Evolutionary conservation across 768 basidiomycete species (phyloP), one percentile per base, ranked within the genome.

Genomic region (Pulveroboletus ravenelii): DNA sequence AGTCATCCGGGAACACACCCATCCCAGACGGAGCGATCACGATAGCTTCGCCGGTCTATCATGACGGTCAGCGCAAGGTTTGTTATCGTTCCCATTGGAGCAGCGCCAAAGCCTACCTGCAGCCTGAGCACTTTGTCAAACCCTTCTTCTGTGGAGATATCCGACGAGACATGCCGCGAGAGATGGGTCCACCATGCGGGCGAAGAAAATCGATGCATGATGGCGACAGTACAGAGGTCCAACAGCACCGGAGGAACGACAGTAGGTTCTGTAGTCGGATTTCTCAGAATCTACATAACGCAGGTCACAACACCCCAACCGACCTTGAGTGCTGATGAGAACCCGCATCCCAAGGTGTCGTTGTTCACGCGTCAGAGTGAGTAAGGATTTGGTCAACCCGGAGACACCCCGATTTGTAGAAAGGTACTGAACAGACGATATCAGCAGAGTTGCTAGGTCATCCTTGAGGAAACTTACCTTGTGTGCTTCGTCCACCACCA

Each of bases 251-350:
- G 73, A 6, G 85, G 84, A 8, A 87, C 75, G 3, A 84, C 78
- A 0, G 84, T 87, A 0, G 85, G 85, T 47, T 88, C 82, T 86
- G 59, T 12, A 34, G 20, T 55, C 4, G 32, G 10, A 8, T 37
- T 6, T 10, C n/a, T 55, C n/a, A 52, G 36, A 3, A 12, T 36
- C 13, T 14, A 2, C 5, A 2, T 0, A 15, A 17, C 15, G 3
- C 15, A 17, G 3, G 18, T 37, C 18, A 30, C 18, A 5, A 34
- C 9, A 13, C 13, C n/a, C 10, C 6, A 25, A 31, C 46, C n/a
- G 38, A 79, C 82, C 85, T 74, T 87, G 85, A 0, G 85, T 87
- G 58, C 81, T 82, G 48, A 87, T 81, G 35, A 87, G 72, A n/a
- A 87, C 78, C 8, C 85, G 74, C 79, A 85, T 83, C 0, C 75